Evolutionary conservation across 768 basidiomycete species (phyloP), one percentile per base, ranked within the genome.

Genomic region (Pleurotus salmoneostramineus): DNA sequence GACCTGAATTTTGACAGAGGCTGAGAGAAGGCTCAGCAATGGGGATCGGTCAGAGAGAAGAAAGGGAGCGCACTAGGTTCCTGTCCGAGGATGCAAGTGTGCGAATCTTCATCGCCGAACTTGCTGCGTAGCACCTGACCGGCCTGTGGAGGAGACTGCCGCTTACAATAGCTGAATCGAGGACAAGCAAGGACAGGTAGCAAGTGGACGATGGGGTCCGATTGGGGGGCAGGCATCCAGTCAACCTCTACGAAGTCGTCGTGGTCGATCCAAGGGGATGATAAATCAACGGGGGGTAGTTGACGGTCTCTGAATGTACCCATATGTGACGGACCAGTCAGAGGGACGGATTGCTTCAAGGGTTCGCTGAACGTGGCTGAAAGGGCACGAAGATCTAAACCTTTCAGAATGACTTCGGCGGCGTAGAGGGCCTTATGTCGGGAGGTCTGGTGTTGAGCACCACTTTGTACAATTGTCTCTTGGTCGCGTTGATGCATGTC

Each of bases 401-500:
- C 82, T 66, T 85, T 87, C 66, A 94, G 72, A 31, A 91, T 81
- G 6, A 96, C 83, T 69, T 96, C 93, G 37, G 91, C 91, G 2
- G 89, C 89, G 65, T 93, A 91, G 71, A 97, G 92, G 3, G 89
- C 83, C 68, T 95, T 97, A 68, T 88, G 87, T 6, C 83, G 80
- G 5, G 85, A 72, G 3, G 80, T 76, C 65, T 86, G 86, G 15
- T 77, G 78, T n/a, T 83, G 73, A 5, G 85, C 71, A 54, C 77
- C 74, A n/a, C 85, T 84, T 6, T 78, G 74, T 1, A 86, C 80
- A 1, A 75, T 75, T 6, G 81, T 79, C 74, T 95, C 93, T 72
- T 95, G 89, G 60, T 90, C 88, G 51, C 94, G 81, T 71, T 97
- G 95, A 69, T 98, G 95, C 74, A 95, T 81, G 66, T 98, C 95